Base-by-base conservation (phyloP, 768 basidiomycete genomes). In the Boletales sp. region DNA sequence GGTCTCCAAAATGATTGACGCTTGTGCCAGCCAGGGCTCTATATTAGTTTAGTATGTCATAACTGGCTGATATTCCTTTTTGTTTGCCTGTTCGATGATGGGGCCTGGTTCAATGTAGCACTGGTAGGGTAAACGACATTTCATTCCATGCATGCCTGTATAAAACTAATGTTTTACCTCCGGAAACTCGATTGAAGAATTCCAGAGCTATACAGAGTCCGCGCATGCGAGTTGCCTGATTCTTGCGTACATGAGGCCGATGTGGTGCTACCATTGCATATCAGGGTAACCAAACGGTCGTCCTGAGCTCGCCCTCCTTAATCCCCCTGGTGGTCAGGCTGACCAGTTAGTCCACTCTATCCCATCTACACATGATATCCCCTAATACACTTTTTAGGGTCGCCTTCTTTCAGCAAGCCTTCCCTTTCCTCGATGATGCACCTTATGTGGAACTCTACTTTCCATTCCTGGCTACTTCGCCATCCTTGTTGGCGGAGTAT, bases 381-480 rank as follows among this genome's bases (percentile, higher is more conserved):
- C 4, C 24, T 27, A 1, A 27, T 27, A 6, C n/a, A 1, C 7
- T 34, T 11, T 38, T 29, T 31, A 41, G 70, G 53, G 48, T 72
- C 21, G 3, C 60, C 12, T 71, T 67, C 53, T 71, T 72, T 58
- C 12, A 60, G 46, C 50, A 69, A 29, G 69, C 69, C 4, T 67
- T 71, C 29, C 0, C 61, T 7, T 72, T 72, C 64, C 66, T 71
- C 14, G 69, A 71, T 29, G 17, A 39, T 3, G 55, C 65, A 5
- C 34, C 59, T 15, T 71, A 63, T 11, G 65, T 71, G 12, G 21
- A 59, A 13, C 60, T 72, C 36, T 71, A 71, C 51, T 71, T 72
- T 59, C 69, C 69, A 32, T 71, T 71, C 54, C 21, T 71, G 27
- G 69, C 69, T 3, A 66, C 62, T 27, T 27, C 24, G 4, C 24